phyloP scores from a whole-genome alignment of 805 yeast species.

The Candida fluviatilis region DNA sequence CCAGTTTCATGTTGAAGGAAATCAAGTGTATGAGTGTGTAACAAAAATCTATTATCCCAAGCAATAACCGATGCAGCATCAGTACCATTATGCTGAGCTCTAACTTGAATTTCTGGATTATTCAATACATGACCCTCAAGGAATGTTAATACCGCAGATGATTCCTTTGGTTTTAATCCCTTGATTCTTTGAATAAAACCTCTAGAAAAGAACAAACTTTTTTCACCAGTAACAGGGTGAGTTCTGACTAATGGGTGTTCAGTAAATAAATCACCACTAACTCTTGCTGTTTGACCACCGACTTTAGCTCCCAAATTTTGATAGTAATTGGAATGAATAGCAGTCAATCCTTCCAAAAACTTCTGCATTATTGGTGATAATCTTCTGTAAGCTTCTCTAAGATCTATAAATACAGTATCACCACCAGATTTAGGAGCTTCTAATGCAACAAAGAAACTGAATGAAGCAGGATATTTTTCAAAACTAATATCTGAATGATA shows the following conservation, averaged over 20 bases:
- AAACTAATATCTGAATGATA: conserved; percentile 26
- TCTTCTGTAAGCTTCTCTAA: conserved; percentile 22
- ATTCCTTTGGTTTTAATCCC: conserved; percentile 20
- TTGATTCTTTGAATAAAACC: conserved; percentile 19
- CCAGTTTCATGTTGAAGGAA: conserved; percentile 19
- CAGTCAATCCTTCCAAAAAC: conserved; percentile 20
- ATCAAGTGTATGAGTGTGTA: conserved; percentile 20
- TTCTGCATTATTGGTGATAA: conserved; percentile 19
- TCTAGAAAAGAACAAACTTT: conserved; percentile 18
- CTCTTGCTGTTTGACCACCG: conserved; percentile 12
- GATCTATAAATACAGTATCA: conserved; percentile 22
- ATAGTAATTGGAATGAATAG: conserved; percentile 19
- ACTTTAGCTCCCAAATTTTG: conserved; percentile 15
- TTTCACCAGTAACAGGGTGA: conserved; percentile 25
- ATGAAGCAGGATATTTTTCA: conserved; percentile 22
- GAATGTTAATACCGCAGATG: conserved; percentile 18
- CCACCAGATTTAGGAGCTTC: conserved; percentile 25
- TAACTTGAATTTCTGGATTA: conserved; percentile 23
- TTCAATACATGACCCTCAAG: conserved; percentile 17
- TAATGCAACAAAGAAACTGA: conserved; percentile 21
- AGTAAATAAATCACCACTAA: conserved; percentile 16
- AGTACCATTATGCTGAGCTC: conserved; percentile 22
- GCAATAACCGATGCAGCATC: conserved; percentile 19
- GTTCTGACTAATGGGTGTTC: conserved; percentile 27
- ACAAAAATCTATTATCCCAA: conserved; percentile 22